Evolutionary conservation across 2,329 filamentous ascomycete genomes (phyloP).

Genomic region (Phialophora chinensis): DNA sequence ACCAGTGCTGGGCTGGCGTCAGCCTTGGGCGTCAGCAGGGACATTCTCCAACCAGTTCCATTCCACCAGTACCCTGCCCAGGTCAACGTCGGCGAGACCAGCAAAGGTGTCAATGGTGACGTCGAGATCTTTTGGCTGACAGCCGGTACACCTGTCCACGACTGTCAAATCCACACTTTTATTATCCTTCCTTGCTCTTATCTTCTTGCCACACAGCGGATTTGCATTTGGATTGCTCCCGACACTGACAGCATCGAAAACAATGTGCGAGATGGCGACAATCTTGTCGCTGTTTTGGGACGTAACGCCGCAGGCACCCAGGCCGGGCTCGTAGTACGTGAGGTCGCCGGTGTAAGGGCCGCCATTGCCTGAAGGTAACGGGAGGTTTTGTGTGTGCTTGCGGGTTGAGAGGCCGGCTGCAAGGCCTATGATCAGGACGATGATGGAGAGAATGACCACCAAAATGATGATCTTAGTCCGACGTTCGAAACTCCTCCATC

Average conservation of each 20-base stretch:
- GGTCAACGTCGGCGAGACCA: constrained; percentile 52
- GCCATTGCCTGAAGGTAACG: constrained; percentile 57
- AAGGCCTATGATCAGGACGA: constrained; percentile 37
- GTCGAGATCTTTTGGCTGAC: constrained; percentile 57
- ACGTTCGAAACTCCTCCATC: constrained; percentile 30
- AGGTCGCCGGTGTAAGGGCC: constrained; percentile 66
- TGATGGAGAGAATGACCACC: constrained; percentile 25
- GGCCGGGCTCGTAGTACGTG: constrained; percentile 70
- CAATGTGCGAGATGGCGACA: constrained; percentile 68
- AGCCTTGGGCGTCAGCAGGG: constrained; percentile 37
- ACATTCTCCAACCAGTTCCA: constrained; percentile 58
- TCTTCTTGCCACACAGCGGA: constrained; percentile 68
- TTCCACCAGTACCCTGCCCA: constrained; percentile 56
- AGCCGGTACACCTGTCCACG: constrained; percentile 69
- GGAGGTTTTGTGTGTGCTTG: constrained; percentile 49
- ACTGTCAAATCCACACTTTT: constrained; percentile 67
- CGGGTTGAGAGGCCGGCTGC: constrained; percentile 35
- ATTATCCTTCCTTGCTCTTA: constrained; percentile 64
- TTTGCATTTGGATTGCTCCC: constrained; percentile 67
- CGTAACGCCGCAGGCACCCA: constrained; percentile 72
- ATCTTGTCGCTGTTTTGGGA: constrained; percentile 64
- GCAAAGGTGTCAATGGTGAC: constrained; percentile 57
- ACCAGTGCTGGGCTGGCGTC: constrained; percentile 3
- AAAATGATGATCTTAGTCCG: constrained; percentile 33
- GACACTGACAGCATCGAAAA: constrained; percentile 66